A percentile compares a stretch with the other conserved stretches of the same genome.
phyloP scores from a whole-genome alignment of 306 rosid genomes.

The Cucumis sativus region DNA sequence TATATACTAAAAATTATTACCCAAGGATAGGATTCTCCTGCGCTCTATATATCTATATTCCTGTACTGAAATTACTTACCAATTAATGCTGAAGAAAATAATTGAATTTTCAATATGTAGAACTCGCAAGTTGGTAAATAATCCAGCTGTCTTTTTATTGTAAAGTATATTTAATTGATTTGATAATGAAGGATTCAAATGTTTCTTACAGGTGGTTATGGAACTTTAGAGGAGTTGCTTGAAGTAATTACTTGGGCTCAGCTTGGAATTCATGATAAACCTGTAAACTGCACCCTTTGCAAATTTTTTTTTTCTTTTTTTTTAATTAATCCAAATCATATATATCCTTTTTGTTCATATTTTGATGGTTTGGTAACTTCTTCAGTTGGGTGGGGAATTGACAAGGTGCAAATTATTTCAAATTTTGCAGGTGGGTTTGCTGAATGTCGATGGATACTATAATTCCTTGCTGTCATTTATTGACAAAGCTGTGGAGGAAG shows the following conservation, averaged over 20 bases:
- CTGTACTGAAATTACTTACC: background rate
- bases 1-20: background rate
- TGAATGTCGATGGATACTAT: slow-evolving; percentile 71
- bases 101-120: slow-evolving; percentile 4
- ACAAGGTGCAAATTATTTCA: background rate
- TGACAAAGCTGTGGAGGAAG: slow-evolving; percentile 74
- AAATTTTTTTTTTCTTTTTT: background rate
- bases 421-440: slow-evolving; percentile 49
- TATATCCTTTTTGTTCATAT: background rate
- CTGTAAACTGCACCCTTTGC: slow-evolving; percentile 23
- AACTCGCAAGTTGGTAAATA: background rate
- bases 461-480: slow-evolving; percentile 52
- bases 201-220: slow-evolving; percentile 58
- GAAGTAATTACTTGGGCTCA: slow-evolving; percentile 88
- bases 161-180: background rate
- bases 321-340: background rate
- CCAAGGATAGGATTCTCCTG: background rate
- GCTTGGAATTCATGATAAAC: slow-evolving; percentile 76
- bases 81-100: background rate
- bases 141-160: background rate
- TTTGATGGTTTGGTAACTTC: too few relatives aligned
- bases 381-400: background rate
- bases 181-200: slow-evolving; percentile 6
- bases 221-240: slow-evolving; percentile 70
- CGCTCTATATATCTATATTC: background rate